phyloP scores from a whole-genome alignment of 208 protist species.

The Sergeia podlipaevii region DNA sequence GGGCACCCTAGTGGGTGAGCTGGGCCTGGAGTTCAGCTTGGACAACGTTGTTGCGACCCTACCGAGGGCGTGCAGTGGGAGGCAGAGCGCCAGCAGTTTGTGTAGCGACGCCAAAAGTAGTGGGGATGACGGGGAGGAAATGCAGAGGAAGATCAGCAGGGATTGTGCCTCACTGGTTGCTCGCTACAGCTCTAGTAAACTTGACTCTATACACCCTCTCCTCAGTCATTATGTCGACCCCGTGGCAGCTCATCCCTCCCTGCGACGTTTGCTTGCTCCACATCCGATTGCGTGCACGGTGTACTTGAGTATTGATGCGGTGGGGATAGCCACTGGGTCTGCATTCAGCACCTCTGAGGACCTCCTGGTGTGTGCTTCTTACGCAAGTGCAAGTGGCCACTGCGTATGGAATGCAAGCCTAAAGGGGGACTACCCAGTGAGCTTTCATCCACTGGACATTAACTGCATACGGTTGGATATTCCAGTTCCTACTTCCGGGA shows the following conservation, averaged over 20 bases:
- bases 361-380: no score
- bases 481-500: no score
- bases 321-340: no score
- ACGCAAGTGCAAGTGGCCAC: no score
- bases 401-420: no score
- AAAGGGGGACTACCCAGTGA: no score
- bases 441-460: no score
- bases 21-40: conserved; percentile 3
- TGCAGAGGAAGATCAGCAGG: conserved; percentile 2
- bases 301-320: conserved; percentile 11
- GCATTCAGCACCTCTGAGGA: no score
- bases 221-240: conserved; percentile 6
- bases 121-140: no score
- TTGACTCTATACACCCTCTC: conserved; percentile 3
- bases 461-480: no score
- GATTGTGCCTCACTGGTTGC: conserved; percentile 16
- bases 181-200: conserved; percentile 3
- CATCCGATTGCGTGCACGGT: conserved; percentile 8
- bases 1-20: neutral
- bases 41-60: neutral
- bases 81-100: neutral
- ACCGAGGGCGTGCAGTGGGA: neutral
- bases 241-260: conserved; percentile 7
- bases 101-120: neutral
- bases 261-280: conserved; percentile 15